Evolutionary conservation across 2,329 filamentous ascomycete species (phyloP), one percentile per base, ranked within the genome.

Genomic region (Neoarthrinium moseri): DNA sequence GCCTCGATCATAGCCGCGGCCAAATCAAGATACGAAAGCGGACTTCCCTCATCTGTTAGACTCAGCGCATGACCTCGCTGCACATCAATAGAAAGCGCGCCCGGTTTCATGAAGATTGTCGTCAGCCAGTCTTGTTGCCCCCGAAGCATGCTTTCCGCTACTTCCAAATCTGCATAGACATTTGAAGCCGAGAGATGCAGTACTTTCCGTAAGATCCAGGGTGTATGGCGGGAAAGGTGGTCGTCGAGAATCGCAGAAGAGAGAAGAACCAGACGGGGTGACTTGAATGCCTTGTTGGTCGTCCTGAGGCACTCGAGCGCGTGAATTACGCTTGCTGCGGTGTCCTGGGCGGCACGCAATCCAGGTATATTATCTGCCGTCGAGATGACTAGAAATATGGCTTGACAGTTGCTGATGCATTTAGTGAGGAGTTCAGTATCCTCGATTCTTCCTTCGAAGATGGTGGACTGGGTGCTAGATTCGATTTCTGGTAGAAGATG

Each of bases 1-100:
- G 66, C 67, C 54, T 78, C 72, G 15, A 77, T 60, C 75, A 78
- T 78, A 1, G 55, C 73, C 2, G 68, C 72, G 2, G 71, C 64
- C 13, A 77, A 52, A 51, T 77, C 74, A 4, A 69, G 30, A 39
- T 71, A 77, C 2, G 58, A 63, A 2, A 77, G 23, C 22, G 65
- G 65, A 4, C 58, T 65, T 41, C 70, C 59, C 40, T 71, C 56
- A 7, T 66, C 56, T 36, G 61, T 56, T 1, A 70, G 44, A 18
- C 54, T 71, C 13, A 78, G 52, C 35, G 42, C 47, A 51, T 77
- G 70, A 3, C 73, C 74, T 0, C 64, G 56, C 49, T 61, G 56
- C 3, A 58, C 38, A 46, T 72, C 70, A 3, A 59, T 43, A 6
- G 62, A 59, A 20, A 74, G 53, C 0, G 59, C 70, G 3, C 60